Evolutionary conservation across 768 basidiomycete species (phyloP).

Genomic region (Xerocomus spinulosus): DNA sequence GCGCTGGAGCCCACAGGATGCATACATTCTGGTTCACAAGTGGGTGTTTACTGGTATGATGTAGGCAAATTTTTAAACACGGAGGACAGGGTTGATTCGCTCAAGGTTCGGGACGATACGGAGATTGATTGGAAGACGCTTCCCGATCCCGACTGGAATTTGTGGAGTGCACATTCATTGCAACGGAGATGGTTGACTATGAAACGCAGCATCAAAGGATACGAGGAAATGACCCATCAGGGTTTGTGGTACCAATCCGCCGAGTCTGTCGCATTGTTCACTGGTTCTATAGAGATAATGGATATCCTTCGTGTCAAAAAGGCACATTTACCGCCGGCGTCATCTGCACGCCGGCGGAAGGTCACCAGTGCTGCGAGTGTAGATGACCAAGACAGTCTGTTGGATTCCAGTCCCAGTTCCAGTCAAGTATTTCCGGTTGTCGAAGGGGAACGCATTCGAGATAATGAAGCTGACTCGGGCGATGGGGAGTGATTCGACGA

Average conservation of each 20-base stretch:
- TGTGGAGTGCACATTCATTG: conserved; percentile 78
- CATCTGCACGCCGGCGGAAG: conserved; percentile 43
- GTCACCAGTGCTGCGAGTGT: conserved; percentile 50
- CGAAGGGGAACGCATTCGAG: too few relatives aligned
- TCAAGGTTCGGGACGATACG: conserved; percentile 72
- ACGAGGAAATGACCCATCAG: conserved; percentile 76
- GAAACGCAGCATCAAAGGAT: conserved; percentile 71
- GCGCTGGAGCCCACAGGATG: conserved; percentile 73
- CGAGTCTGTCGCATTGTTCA: conserved; percentile 5
- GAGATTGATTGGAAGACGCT: conserved; percentile 84
- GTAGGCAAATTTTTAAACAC: neutral
- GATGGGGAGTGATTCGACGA: conserved; percentile 10
- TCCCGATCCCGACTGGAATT: conserved; percentile 70
- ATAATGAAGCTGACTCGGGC: too few relatives aligned
- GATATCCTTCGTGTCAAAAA: conserved; percentile 76
- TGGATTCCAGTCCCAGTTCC: conserved; percentile 17
- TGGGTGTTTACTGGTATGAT: conserved; percentile 23
- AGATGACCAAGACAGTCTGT: conserved; percentile 35
- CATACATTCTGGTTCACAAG: conserved; percentile 80
- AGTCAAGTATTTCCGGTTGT: conserved; percentile 22
- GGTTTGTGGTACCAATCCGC: conserved; percentile 40
- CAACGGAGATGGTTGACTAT: conserved; percentile 79
- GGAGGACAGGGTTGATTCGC: conserved; percentile 57
- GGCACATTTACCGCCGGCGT: conserved; percentile 45
- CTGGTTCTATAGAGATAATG: conserved; percentile 58